Evolutionary conservation across 352 stramenopile species (phyloP).

Genomic region (Globisporangium camurandrum): DNA sequence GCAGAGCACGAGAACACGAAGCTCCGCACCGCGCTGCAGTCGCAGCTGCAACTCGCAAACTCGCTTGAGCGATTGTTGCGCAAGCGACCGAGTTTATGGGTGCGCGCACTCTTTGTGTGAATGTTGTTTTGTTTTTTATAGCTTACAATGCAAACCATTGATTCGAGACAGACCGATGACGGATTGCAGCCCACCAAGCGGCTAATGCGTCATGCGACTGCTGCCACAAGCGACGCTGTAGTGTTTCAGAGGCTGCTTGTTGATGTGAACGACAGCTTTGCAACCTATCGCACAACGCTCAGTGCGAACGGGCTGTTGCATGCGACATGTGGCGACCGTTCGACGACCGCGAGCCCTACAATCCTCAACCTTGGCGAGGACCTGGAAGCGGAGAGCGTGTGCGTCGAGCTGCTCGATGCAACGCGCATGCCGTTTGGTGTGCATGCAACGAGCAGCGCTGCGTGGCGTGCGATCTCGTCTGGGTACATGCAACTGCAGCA

Average conservation of each 20-base stretch:
- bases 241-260: conserved; percentile 2
- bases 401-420: conserved; percentile 19
- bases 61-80: conserved; percentile 7
- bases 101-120: background rate
- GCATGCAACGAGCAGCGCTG: conserved; percentile 10
- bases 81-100: conserved; percentile 10
- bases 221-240: background rate
- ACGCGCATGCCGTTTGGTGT: conserved; percentile 15
- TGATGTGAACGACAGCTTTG: conserved; percentile 5
- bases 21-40: conserved; percentile 9
- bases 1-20: conserved; percentile 14
- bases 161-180: conserved; percentile 9
- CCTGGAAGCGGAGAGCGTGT: conserved; percentile 2
- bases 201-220: background rate
- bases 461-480: conserved; percentile 22
- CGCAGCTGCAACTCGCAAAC: conserved; percentile 8
- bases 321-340: background rate
- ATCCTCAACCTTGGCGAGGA: background rate
- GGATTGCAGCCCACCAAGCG: background rate
- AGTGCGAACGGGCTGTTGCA: background rate
- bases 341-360: background rate
- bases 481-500: conserved; percentile 27
- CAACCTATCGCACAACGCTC: background rate
- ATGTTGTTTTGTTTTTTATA: too few relatives aligned
- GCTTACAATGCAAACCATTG: too few relatives aligned